Percentiles rank a stretch among this genome's conserved stretches.
These are phyloP conservation scores for Oryza punctata DNA, from an alignment of 176 grass and related monocot species.

Conservation along the genomic window DNA sequence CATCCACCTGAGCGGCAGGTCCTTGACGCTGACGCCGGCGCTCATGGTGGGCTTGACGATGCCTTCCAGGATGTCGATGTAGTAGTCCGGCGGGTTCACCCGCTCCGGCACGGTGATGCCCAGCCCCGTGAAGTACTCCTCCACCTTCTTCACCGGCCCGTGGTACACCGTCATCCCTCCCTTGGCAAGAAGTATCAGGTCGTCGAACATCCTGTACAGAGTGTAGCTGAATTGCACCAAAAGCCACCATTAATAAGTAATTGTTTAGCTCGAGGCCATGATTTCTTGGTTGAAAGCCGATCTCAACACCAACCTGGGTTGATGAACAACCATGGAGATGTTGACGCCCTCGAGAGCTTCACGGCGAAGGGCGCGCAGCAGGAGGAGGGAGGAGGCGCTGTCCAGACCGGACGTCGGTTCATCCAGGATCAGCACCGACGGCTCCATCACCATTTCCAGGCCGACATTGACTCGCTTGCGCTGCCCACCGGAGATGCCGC, in stretches of 20 bases:
- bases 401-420: constrained; percentile 95
- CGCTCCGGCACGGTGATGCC: constrained; percentile 84
- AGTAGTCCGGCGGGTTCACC: constrained; percentile 93
- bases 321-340: constrained; percentile 98
- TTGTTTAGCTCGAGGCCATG: not conserved
- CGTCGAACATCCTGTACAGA: constrained; percentile 86
- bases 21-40: constrained; percentile 52
- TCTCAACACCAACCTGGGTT: constrained; percentile 69
- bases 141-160: constrained; percentile 82
- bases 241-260: not conserved
- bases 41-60: constrained; percentile 63
- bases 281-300: not conserved
- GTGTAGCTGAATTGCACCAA: constrained; percentile 61
- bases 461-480: constrained; percentile 95
- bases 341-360: constrained; percentile 96
- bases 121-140: constrained; percentile 78
- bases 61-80: constrained; percentile 92
- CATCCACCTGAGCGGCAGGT: constrained; percentile 86
- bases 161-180: constrained; percentile 89
- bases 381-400: constrained; percentile 86
- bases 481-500: constrained; percentile 94
- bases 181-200: constrained; percentile 89
- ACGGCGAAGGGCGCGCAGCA: constrained; percentile 82
- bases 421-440: constrained; percentile 86
- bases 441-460: constrained; percentile 98